Evolutionary conservation across 2,329 filamentous ascomycete species (phyloP).

Genomic region (Neodidymelliopsis sp.): DNA sequence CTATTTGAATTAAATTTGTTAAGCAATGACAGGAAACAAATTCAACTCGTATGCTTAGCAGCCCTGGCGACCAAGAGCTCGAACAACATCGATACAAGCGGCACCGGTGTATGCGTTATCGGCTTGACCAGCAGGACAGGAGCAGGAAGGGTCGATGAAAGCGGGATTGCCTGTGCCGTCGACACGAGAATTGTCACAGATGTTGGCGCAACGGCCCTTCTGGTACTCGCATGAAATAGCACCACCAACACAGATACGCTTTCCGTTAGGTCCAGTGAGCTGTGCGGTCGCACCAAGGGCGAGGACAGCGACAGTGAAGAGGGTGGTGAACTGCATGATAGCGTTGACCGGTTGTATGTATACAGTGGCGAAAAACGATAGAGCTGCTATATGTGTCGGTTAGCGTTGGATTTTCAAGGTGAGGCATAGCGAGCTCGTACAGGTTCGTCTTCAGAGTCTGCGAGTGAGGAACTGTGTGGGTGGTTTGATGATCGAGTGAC

Average conservation of each 20-base stretch:
- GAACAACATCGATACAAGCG: not conserved
- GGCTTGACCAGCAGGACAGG: not conserved
- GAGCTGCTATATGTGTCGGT: not conserved
- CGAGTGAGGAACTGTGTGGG: not conserved
- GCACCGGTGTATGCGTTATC: not conserved
- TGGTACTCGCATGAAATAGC: not conserved
- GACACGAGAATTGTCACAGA: not conserved
- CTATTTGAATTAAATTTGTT: no score
- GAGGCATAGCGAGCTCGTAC: not conserved
- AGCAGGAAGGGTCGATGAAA: not conserved
- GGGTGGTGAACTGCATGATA: not conserved
- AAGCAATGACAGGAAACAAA: constrained; percentile 6
- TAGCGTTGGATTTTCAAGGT: not conserved
- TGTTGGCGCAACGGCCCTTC: not conserved
- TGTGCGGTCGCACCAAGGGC: not conserved
- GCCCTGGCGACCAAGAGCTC: not conserved
- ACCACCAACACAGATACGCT: not conserved
- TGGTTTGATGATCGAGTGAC: no score
- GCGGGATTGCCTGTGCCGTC: not conserved
- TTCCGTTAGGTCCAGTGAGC: not conserved
- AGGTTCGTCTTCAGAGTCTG: not conserved
- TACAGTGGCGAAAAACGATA: not conserved
- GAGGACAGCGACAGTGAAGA: not conserved
- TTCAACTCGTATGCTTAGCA: not conserved
- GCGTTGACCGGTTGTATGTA: not conserved